Evolutionary conservation across 2,329 filamentous ascomycete genomes (phyloP), one percentile per base, ranked within the genome.

Genomic region (Uncinocarpus reesii): DNA sequence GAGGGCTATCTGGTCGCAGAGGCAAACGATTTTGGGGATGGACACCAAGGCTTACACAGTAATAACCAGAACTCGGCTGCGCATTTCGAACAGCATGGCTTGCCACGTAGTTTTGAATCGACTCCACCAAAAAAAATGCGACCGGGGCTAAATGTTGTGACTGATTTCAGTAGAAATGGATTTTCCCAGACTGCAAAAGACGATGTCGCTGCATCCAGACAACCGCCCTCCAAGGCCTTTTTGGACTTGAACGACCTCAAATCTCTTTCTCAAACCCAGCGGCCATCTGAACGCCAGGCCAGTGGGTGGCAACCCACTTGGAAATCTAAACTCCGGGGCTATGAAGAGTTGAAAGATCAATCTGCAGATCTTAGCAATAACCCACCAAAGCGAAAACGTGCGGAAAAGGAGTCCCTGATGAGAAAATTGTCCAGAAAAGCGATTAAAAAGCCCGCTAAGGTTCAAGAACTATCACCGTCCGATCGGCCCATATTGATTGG

Each of bases 401-500:
- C 44, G 11, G 47, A 46, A 20, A 49, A 52, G 20, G 40, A 42
- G 15, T 46, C 43, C 4, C 48, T 46, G 38, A 21, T 47, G 8
- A 41, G 50, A 24, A 46, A 42, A 20, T 24, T 47, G 5, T 42
- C 51, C 2, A 24, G 28, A 15, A 45, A 37, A 11, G 13, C 26
- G n/a, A 51, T 45, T 7, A 21, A 50, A 43, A 47, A 49, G 31
- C 13, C 48, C 29, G 18, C 62, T 1, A 45, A 28, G 48, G 59
- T 54, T n/a, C 53, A 63, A 31, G 65, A 62, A 5, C 52, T 71
- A 4, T 73, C 70, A 2, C 69, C 70, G 2, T 69, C 66, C 1
- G 68, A 71, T 50, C 58, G 68, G 10, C 64, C 68, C 10, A 68
- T 74, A 13, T 62, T 70, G 50, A 73, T 73, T 46, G 71, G 71